phyloP scores from a whole-genome alignment of 2,329 filamentous ascomycete species.

The Aureobasidium mangrovei region DNA sequence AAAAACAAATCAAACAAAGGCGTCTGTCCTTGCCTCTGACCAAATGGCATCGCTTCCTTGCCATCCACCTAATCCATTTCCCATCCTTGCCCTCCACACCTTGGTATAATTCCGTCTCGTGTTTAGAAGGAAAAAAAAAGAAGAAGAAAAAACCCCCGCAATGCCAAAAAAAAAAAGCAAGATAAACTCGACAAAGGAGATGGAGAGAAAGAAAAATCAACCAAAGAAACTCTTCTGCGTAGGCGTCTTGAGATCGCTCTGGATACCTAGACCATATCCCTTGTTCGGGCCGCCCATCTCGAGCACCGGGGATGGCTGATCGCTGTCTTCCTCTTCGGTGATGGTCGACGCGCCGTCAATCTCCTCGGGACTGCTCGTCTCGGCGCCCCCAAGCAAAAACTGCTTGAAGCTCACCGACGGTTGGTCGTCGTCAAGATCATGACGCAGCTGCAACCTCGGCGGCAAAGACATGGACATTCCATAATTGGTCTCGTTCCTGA shows the following conservation, averaged over 20 bases:
- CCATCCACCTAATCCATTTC: not conserved
- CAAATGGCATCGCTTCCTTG: not conserved
- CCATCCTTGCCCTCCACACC: not conserved
- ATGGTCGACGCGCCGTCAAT: not conserved
- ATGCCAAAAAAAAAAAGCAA: not conserved
- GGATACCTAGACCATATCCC: slow-evolving; percentile 9
- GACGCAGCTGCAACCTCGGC: not conserved
- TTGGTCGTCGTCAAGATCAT: slow-evolving; percentile 1
- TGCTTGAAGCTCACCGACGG: slow-evolving; percentile 11
- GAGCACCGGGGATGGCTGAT: not conserved
- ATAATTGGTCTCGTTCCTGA: not conserved
- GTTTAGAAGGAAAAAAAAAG: not conserved
- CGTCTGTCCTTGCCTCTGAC: no score
- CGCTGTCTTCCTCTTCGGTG: slow-evolving; percentile 8
- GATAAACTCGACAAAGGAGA: not conserved
- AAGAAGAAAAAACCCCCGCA: not conserved
- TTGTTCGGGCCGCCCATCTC: slow-evolving; percentile 2
- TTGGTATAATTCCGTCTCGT: no score
- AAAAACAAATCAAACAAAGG: not conserved
- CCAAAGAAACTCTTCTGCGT: slow-evolving; percentile 14
- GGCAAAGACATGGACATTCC: not conserved
- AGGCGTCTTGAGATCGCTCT: slow-evolving; percentile 8
- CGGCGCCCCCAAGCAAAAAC: slow-evolving; percentile 3
- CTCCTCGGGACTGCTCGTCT: slow-evolving; percentile 11
- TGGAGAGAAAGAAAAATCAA: not conserved